Evolutionary conservation across 805 yeast genomes (phyloP).

Genomic region (Blastobotrys mokoenaii): DNA sequence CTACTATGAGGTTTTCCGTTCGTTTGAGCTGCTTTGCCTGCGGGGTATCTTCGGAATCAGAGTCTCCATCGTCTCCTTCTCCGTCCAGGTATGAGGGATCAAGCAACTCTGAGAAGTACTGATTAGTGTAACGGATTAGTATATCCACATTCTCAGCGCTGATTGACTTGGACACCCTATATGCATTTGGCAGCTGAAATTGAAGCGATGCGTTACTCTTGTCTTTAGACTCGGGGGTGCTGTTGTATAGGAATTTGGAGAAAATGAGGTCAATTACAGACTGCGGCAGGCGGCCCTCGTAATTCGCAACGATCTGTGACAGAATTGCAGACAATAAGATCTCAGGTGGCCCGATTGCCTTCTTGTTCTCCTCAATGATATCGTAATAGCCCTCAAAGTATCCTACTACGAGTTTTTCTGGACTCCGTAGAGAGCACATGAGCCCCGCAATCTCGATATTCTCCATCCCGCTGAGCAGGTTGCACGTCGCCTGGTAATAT

Average conservation of each 20-base stretch:
- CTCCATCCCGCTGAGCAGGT: no score
- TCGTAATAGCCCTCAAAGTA: no score
- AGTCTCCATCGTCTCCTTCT: conserved; percentile 21
- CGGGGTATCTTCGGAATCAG: conserved; percentile 20
- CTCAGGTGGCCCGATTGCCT: conserved; percentile 25
- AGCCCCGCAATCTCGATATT: no score
- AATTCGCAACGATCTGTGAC: conserved; percentile 63
- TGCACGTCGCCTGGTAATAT: no score
- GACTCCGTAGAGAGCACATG: no score
- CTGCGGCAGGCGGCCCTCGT: conserved; percentile 51
- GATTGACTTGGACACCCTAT: conserved; percentile 54
- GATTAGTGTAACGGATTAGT: conserved; percentile 67
- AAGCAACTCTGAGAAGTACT: conserved; percentile 67
- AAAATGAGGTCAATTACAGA: conserved; percentile 54
- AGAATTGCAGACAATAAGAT: conserved; percentile 62
- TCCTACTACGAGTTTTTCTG: no score
- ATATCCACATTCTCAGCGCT: conserved; percentile 66
- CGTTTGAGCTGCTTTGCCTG: conserved; percentile 25
- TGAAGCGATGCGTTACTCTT: conserved; percentile 14
- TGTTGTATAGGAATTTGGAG: conserved; percentile 46
- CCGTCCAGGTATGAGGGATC: conserved; percentile 38
- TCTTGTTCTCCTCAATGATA: no score
- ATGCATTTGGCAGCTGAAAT: conserved; percentile 42
- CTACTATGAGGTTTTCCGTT: conserved; percentile 48
- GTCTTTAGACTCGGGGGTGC: conserved; percentile 18